A percentile compares a stretch with the other conserved stretches of the same genome.
These are phyloP conservation scores for Herpotrichia juniperi DNA, from an alignment of 2,329 filamentous ascomycete genomes.

Conservation along the genomic window DNA sequence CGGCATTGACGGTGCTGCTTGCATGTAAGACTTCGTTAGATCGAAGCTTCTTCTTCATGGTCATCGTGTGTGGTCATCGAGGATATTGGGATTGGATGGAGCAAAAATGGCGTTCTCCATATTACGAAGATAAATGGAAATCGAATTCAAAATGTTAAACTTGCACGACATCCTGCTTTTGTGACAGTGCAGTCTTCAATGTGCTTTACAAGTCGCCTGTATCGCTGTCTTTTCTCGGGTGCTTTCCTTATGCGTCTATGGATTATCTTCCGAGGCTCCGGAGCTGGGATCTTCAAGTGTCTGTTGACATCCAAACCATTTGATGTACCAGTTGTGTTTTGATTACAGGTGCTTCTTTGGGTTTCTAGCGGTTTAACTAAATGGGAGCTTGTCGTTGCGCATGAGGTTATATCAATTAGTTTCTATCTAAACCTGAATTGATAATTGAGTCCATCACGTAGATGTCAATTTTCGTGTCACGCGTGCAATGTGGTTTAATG, in stretches of 20 bases:
- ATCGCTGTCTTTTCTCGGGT: neutral
- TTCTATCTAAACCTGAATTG: no score
- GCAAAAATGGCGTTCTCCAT: slow-evolving; percentile 9
- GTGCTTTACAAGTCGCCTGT: neutral
- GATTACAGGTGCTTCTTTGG: neutral
- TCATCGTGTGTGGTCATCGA: neutral
- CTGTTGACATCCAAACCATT: neutral
- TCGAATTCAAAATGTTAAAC: neutral
- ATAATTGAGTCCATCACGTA: no score
- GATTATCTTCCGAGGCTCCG: neutral
- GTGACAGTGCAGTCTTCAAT: neutral
- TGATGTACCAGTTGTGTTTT: neutral
- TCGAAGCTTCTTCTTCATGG: neutral
- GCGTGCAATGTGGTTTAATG: neutral
- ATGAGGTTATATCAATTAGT: no score
- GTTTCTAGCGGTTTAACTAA: no score
- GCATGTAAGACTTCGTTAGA: slow-evolving; percentile 40
- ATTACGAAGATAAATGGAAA: slow-evolving; percentile 2
- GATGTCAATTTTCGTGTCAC: neutral
- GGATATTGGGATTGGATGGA: neutral
- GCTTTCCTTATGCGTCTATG: neutral
- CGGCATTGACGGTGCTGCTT: slow-evolving; percentile 53
- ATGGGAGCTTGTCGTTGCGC: no score
- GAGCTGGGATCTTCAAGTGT: neutral
- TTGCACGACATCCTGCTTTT: neutral